A percentile compares a stretch with the other conserved stretches of the same genome.
These are phyloP conservation scores for Suillus sp. DNA, from an alignment of 768 basidiomycete genomes.

Conservation along the genomic window DNA sequence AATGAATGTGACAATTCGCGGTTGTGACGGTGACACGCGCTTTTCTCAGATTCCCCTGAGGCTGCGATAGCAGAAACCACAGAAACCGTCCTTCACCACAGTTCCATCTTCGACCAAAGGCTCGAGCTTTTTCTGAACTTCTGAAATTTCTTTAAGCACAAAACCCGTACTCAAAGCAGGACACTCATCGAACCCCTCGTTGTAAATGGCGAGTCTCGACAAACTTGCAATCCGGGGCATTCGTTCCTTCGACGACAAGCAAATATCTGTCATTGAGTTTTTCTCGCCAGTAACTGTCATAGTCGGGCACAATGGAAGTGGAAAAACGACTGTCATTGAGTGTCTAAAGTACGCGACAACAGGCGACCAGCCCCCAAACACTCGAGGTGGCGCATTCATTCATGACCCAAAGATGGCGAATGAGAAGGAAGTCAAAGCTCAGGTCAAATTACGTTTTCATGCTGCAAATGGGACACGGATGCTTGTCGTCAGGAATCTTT, in stretches of 20 bases:
- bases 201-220: constrained; percentile 76
- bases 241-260: constrained; percentile 95
- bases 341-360: constrained; percentile 99
- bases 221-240: constrained; percentile 95
- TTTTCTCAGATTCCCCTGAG: constrained; percentile 9
- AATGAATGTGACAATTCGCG: not conserved
- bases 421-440: constrained; percentile 98
- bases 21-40: constrained; percentile 3
- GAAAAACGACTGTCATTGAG: constrained; percentile 99
- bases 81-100: not conserved
- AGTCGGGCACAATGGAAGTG: constrained; percentile 97
- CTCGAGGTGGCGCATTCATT: constrained; percentile 96
- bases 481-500: constrained; percentile 88
- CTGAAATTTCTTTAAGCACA: not conserved
- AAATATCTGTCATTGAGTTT: constrained; percentile 92
- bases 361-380: constrained; percentile 96
- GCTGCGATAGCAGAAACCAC: not conserved
- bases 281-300: constrained; percentile 98
- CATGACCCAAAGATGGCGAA: constrained; percentile 99
- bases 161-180: not conserved
- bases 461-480: constrained; percentile 89
- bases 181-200: not conserved
- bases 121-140: not conserved
- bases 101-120: not conserved
- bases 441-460: constrained; percentile 92